Base-by-base conservation (phyloP, 495 filamentous ascomycete genomes). In the Hypoxylon cercidicola region DNA sequence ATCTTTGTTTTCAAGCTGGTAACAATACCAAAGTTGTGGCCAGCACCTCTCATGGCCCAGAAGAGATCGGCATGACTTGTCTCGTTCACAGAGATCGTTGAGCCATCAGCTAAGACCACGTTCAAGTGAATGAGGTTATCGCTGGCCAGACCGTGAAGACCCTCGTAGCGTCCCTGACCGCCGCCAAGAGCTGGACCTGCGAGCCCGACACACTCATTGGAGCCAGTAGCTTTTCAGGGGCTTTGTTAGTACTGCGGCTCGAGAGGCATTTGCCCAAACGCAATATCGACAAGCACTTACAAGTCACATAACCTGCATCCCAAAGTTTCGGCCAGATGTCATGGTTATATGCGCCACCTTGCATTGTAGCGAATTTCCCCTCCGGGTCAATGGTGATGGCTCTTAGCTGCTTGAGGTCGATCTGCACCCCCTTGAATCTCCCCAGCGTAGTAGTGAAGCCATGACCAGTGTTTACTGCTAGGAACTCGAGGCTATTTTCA, bases 161-260 rank as follows among this genome's bases (percentile, higher is more conserved):
- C 87, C 70, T 87, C 79, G 3, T 84, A 74, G 59, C 77, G 79
- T 13, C 87, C 86, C 60, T 87, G 82, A 39, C 86, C 87, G 49
- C 86, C 87, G 10, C 88, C 87, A 12, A 89, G 81, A 0, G 69
- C 79, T 11, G 82, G 79, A 2, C 85, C 85, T 2, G 86, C 56
- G 45, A 77, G 64, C 51, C 81, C 78, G 13, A 84, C 81, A 63
- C 86, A 88, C 55, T 83, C 77, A 46, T 81, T 83, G 8, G 71
- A 72, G 28, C 84, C 85, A n/a, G 84, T 84, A 0, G 82, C 80
- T 70, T 72, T 19, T 11, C 2, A 20, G 9, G 1, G 30, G 7
- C 1, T 32, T 7, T 32, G 30, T 11, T 9, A 32, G 30, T 4
- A 32, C 30, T n/a, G 30, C 9, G 30, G 1, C 30, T 18, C 28